Percentiles rank a stretch among this genome's conserved stretches.
Conservation (phyloP, 495 filamentous ascomycete genomes). For the Lepraria neglecta region DNA sequence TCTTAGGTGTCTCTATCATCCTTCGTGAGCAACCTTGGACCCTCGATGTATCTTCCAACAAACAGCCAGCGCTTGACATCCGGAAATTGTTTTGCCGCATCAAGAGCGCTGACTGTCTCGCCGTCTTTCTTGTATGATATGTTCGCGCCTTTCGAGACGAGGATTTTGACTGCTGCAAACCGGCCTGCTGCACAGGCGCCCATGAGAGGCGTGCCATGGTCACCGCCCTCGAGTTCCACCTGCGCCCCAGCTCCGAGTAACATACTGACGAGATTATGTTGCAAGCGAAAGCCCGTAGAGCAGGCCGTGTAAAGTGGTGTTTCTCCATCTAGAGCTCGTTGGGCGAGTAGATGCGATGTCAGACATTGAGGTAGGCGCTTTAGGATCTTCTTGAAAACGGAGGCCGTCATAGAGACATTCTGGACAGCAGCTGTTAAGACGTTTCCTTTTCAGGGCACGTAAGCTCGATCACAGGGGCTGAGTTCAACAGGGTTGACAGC, state of each 20-base stretch:
- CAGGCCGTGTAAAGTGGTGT: slow-evolving; percentile 19
- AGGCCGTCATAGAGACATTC: not conserved
- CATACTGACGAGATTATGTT: not conserved
- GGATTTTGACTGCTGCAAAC: slow-evolving; percentile 11
- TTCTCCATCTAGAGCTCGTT: not conserved
- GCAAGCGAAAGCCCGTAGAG: not conserved
- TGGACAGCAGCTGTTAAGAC: slow-evolving; percentile 3
- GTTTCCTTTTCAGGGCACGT: slow-evolving; percentile 2
- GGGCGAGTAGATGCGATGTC: not conserved
- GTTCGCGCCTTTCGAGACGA: slow-evolving; percentile 21
- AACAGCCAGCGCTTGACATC: slow-evolving; percentile 20
- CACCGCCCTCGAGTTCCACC: slow-evolving; percentile 19
- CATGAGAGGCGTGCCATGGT: slow-evolving; percentile 24
- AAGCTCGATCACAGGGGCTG: slow-evolving; percentile 6
- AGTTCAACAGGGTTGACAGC: slow-evolving; percentile 7
- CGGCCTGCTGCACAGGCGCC: slow-evolving; percentile 22
- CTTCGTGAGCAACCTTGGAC: slow-evolving; percentile 3
- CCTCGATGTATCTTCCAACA: slow-evolving; percentile 20
- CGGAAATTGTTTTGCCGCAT: slow-evolving; percentile 14
- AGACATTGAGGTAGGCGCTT: slow-evolving; percentile 1
- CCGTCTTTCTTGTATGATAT: slow-evolving; percentile 16
- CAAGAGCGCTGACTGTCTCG: slow-evolving; percentile 10
- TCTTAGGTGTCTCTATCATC: not conserved
- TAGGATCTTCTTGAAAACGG: slow-evolving; percentile 4
- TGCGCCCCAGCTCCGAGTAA: slow-evolving; percentile 20